Evolutionary conservation across 768 basidiomycete genomes (phyloP).

Genomic region (Terana coerulea): DNA sequence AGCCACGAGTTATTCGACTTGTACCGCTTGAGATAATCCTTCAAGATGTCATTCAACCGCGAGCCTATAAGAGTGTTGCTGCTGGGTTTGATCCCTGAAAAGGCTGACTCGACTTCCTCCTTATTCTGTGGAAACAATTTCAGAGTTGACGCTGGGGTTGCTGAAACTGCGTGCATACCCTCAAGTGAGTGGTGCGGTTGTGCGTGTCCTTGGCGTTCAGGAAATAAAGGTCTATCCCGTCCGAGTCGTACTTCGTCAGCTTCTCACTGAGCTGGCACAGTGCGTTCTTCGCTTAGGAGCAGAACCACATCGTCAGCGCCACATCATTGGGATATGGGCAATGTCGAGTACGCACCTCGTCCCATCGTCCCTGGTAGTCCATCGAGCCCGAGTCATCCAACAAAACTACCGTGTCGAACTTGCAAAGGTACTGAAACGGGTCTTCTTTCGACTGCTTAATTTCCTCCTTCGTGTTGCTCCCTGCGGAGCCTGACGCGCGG

Average conservation of each 20-base stretch:
- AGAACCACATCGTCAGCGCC: too few relatives aligned
- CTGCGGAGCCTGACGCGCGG: too few relatives aligned
- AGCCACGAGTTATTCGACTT: neutral
- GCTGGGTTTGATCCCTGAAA: neutral
- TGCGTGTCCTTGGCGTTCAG: neutral
- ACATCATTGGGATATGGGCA: too few relatives aligned
- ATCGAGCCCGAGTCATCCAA: constrained; percentile 64
- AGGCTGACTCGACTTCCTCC: neutral
- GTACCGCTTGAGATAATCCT: neutral
- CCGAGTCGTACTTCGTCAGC: neutral
- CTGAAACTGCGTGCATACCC: neutral
- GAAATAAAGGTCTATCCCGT: neutral
- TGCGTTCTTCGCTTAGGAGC: neutral
- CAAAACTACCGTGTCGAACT: constrained; percentile 55
- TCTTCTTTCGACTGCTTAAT: too few relatives aligned
- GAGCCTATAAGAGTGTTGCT: neutral
- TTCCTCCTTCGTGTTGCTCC: too few relatives aligned
- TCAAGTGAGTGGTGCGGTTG: neutral
- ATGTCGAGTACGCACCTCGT: too few relatives aligned
- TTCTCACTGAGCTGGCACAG: neutral
- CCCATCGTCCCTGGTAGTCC: too few relatives aligned
- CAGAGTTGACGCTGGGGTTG: neutral
- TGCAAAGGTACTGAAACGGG: constrained; percentile 32
- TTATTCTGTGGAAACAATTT: neutral
- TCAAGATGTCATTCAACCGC: neutral